These are phyloP conservation scores for Mesostigma viride DNA, from an alignment of 139 green algal species.

Conservation along the genomic window DNA sequence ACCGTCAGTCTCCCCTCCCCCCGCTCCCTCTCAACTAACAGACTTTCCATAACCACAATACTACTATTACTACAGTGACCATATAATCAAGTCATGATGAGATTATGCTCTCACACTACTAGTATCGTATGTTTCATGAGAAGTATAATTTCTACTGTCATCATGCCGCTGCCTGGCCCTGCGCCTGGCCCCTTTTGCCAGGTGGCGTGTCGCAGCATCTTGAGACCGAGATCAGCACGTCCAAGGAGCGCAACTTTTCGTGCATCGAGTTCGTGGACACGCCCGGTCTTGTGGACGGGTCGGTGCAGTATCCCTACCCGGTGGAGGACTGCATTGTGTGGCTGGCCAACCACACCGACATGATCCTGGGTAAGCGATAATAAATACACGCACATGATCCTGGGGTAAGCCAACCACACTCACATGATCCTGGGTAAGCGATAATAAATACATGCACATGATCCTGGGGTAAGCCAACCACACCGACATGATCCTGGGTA, in stretches of 20 bases:
- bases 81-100: no score
- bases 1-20: no score
- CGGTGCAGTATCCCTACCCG: constrained; percentile 60
- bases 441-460: no score
- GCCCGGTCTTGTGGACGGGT: constrained; percentile 47
- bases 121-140: not conserved
- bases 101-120: no score
- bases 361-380: constrained; percentile 34
- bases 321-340: constrained; percentile 49
- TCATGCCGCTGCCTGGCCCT: not conserved
- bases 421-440: no score
- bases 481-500: no score
- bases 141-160: not conserved
- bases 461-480: no score
- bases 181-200: not conserved
- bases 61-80: no score
- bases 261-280: constrained; percentile 54
- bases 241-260: constrained; percentile 50
- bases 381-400: no score
- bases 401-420: no score
- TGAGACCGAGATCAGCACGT: constrained; percentile 35
- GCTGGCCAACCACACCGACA: constrained; percentile 50
- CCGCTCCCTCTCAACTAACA: no score
- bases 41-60: no score
- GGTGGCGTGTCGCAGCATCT: not conserved